Percentiles rank a stretch among this genome's conserved stretches.
These are phyloP conservation scores for Beauveria scarabaeidicola DNA, from an alignment of 2,329 filamentous ascomycete species.

Conservation along the genomic window DNA sequence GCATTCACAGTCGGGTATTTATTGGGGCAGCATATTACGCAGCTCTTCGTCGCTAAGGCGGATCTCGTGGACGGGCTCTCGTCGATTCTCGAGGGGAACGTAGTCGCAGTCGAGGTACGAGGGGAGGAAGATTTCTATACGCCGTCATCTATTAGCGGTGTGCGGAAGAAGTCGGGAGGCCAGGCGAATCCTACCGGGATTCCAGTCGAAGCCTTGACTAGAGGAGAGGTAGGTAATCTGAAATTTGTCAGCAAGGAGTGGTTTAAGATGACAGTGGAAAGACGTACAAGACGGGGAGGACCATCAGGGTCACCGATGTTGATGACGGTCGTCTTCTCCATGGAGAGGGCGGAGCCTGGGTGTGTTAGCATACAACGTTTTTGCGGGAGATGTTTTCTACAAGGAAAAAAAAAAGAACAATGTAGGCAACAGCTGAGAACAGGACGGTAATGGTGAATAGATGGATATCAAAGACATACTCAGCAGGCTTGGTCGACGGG, in stretches of 20 bases:
- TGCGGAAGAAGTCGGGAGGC: not conserved
- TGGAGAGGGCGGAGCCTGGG: constrained; percentile 60
- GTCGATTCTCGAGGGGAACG: constrained; percentile 63
- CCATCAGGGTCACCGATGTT: constrained; percentile 68
- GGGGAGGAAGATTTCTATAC: constrained; percentile 67
- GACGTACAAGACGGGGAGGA: constrained; percentile 59
- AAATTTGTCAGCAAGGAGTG: not conserved
- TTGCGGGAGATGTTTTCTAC: not conserved
- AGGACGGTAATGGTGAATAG: not conserved
- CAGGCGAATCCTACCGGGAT: constrained; percentile 49
- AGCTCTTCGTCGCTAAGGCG: constrained; percentile 69
- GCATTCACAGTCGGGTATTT: not conserved
- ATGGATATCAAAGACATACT: constrained; percentile 33
- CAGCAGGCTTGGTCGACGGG: constrained; percentile 52
- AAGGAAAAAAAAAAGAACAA: not conserved
- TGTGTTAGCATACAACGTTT: not conserved
- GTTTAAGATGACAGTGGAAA: not conserved
- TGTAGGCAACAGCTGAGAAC: not conserved
- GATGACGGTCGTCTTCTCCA: constrained; percentile 71
- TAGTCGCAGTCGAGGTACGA: constrained; percentile 70
- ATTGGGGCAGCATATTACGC: constrained; percentile 58
- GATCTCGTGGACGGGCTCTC: constrained; percentile 72
- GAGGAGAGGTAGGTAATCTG: constrained; percentile 74
- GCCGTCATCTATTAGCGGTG: constrained; percentile 1
- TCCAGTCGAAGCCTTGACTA: constrained; percentile 76